Base-by-base conservation (phyloP, 2,329 filamentous ascomycete species). In the Fusarium vanettenii region DNA sequence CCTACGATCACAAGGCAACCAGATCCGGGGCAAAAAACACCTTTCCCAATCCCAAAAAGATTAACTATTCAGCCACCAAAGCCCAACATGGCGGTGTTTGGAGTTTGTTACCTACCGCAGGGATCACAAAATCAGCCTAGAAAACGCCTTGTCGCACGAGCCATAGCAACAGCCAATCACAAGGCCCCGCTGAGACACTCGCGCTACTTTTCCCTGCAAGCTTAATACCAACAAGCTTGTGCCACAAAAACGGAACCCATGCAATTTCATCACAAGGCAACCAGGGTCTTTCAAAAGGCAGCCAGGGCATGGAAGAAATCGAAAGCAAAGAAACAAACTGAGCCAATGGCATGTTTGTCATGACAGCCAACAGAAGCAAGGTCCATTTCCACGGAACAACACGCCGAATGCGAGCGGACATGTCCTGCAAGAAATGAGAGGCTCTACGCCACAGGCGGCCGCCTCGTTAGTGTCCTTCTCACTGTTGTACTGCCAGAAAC, bases 161-260 rank as follows among this genome's bases (percentile, higher is more conserved):
- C 33, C 10, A 18, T 10, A n/a, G 4, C 4, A 11, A 2, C 10
- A 11, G 6, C 56, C 56, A 59, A 59, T 59, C 56, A 59, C 22
- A 13, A 13, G 11, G 1, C 22, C 6, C 2, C 1, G 8, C 10
- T 27, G 10, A 27, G 6, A 6, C 18, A 50, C 70, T 55, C 57
- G 41, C 1, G 59, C 37, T 71, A 50, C 1, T 65, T 43, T 43
- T 29, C 33, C 48, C 62, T 71, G 71, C 63, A 60, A 71, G 71
- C 59, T 73, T 73, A 68, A 68, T 9, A 27, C 37, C 55, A 25
- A 67, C 64, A 73, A 73, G 71, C 71, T 73, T 73, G 73, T 68
- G 27, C 29, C 55, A 60, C 59, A 64, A 52, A 52, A n/a, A 52
- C 27, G 11, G 27, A 11, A 52, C 27, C 71, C 62, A 71, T 59